A percentile compares a stretch with the other conserved stretches of the same genome.
phyloP scores from a whole-genome alignment of 2,329 filamentous ascomycete genomes.

The Trichoderma lentiforme region DNA sequence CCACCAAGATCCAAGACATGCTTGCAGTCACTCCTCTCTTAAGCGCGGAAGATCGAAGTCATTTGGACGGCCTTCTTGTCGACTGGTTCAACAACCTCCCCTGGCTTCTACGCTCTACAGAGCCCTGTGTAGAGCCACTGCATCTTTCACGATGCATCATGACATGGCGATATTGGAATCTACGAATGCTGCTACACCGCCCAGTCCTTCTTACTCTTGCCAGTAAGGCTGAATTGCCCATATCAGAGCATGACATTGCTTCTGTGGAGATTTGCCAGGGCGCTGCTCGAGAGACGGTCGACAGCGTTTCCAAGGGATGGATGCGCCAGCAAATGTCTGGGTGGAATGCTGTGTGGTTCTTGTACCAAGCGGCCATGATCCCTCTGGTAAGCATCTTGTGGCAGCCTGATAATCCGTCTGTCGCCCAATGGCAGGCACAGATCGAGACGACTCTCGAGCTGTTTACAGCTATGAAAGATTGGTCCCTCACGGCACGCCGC shows the following conservation, averaged over 20 bases:
- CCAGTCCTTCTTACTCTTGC: slow-evolving; percentile 67
- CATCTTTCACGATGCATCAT: slow-evolving; percentile 69
- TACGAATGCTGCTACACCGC: slow-evolving; percentile 72
- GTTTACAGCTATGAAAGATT: slow-evolving; percentile 62
- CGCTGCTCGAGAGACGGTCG: slow-evolving; percentile 67
- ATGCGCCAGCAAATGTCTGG: slow-evolving; percentile 71
- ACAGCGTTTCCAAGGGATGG: slow-evolving; percentile 69
- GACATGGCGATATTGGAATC: slow-evolving; percentile 79
- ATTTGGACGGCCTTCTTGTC: slow-evolving; percentile 64
- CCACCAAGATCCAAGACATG: slow-evolving; percentile 72
- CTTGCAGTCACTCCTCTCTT: slow-evolving; percentile 67
- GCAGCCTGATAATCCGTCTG: slow-evolving; percentile 52
- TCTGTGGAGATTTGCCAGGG: slow-evolving; percentile 67
- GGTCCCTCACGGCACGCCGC: slow-evolving; percentile 60
- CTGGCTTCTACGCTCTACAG: slow-evolving; percentile 59
- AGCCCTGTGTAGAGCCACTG: slow-evolving; percentile 68
- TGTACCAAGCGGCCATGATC: slow-evolving; percentile 78
- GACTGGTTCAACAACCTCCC: slow-evolving; percentile 72
- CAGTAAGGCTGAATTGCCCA: slow-evolving; percentile 46
- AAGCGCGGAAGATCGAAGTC: slow-evolving; percentile 61
- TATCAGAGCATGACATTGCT: slow-evolving; percentile 59
- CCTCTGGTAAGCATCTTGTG: slow-evolving; percentile 72
- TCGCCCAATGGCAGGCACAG: slow-evolving; percentile 53
- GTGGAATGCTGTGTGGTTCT: slow-evolving; percentile 80
- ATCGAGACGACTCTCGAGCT: slow-evolving; percentile 58